Conservation (phyloP, 2,329 filamentous ascomycete species). For the Trichophyton equinum region DNA sequence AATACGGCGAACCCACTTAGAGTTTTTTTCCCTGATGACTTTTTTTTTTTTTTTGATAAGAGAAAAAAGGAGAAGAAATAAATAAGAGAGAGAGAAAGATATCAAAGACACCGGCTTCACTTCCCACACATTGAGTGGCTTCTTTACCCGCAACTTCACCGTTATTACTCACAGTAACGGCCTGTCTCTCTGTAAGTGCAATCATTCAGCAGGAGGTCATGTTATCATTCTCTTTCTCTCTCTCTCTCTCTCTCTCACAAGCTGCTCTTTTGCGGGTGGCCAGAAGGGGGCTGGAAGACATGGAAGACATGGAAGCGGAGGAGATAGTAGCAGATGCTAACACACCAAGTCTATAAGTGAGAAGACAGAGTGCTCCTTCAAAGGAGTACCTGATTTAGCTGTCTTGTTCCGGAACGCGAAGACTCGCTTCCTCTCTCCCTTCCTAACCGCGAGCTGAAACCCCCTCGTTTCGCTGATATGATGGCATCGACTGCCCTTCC, state of each 20-base stretch:
- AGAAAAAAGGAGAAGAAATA: background rate
- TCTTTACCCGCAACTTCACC: background rate
- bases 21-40: background rate
- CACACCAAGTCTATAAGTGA: background rate
- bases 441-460: background rate
- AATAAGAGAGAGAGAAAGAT: background rate
- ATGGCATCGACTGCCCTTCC: slow-evolving; percentile 42
- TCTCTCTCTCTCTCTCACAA: background rate
- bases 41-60: background rate
- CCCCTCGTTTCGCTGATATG: background rate
- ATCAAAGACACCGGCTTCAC: background rate
- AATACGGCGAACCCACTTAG: background rate
- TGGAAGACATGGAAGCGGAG: background rate
- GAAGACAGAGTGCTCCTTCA: background rate
- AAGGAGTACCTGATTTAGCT: background rate
- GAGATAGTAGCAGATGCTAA: background rate
- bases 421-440: background rate
- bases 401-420: background rate
- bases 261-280: background rate
- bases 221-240: background rate
- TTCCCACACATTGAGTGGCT: background rate
- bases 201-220: background rate
- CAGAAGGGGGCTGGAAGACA: background rate
- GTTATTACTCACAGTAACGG: background rate
- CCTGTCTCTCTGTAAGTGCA: background rate